Conservation (phyloP, 2,329 filamentous ascomycete species). For the Xylaria polymorpha region DNA sequence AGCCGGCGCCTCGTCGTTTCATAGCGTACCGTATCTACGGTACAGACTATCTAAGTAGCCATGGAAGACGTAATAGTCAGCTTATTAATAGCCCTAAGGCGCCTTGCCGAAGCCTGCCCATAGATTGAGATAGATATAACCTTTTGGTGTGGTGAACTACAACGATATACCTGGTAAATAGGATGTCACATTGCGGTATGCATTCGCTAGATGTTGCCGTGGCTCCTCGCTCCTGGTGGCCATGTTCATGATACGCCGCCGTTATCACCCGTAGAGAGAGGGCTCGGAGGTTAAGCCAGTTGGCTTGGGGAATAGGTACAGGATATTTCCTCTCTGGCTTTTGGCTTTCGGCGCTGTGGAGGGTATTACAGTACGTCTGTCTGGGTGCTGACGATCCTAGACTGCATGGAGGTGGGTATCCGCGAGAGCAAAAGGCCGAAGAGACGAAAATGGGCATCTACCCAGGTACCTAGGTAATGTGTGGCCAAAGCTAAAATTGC, state of each 20-base stretch:
- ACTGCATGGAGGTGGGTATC: slow-evolving; percentile 6
- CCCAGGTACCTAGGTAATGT: too few relatives aligned
- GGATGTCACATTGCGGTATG: not conserved
- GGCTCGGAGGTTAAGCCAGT: not conserved
- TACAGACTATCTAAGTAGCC: not conserved
- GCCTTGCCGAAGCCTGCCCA: not conserved
- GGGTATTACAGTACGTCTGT: slow-evolving; percentile 3
- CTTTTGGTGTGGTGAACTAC: not conserved
- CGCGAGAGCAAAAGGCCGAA: slow-evolving; percentile 5
- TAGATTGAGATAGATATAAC: not conserved
- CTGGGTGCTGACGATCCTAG: not conserved
- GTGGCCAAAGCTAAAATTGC: not conserved
- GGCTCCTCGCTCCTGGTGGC: not conserved
- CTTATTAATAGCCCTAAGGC: not conserved
- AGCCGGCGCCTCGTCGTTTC: not conserved
- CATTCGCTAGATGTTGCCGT: not conserved
- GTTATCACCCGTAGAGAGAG: not conserved
- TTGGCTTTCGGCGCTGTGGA: not conserved
- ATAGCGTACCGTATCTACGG: slow-evolving; percentile 6
- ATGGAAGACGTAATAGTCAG: not conserved
- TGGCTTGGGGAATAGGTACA: not conserved
- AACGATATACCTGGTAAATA: not conserved
- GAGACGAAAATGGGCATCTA: not conserved
- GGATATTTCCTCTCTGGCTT: not conserved
- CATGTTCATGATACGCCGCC: slow-evolving; percentile 1